These are phyloP conservation scores for Brettanomyces naardenensis DNA, from an alignment of 805 yeast genomes.

Conservation along the genomic window DNA sequence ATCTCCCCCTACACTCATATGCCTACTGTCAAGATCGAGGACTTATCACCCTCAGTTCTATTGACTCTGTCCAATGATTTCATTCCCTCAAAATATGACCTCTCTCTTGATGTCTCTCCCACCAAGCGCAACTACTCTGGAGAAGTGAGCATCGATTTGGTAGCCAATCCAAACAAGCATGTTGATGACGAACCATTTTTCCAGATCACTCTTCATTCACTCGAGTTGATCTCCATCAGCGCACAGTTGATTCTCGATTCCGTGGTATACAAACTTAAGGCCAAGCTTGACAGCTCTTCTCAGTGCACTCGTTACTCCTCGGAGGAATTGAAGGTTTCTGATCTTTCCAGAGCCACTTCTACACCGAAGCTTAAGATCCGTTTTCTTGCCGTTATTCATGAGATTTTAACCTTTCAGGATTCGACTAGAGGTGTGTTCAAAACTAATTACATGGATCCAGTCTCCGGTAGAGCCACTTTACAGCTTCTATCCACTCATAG, in stretches of 20 bases:
- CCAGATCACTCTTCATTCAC: conserved; percentile 31
- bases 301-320: conserved; percentile 27
- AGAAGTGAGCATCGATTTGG: conserved; percentile 25
- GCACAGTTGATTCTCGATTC: conserved; percentile 21
- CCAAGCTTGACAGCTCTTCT: conserved; percentile 30
- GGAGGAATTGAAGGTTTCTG: conserved; percentile 18
- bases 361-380: conserved; percentile 20
- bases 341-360: conserved; percentile 2
- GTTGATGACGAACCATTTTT: conserved; percentile 10
- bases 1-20: no score
- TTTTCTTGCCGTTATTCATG: conserved; percentile 45
- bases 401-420: conserved; percentile 46
- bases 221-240: conserved; percentile 32
- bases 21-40: background rate
- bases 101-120: conserved; percentile 29
- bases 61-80: conserved; percentile 27
- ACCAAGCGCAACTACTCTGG: conserved; percentile 40
- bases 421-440: conserved; percentile 59
- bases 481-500: conserved; percentile 61
- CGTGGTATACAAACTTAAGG: conserved; percentile 10
- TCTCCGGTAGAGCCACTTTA: conserved; percentile 41
- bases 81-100: conserved; percentile 31
- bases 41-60: conserved; percentile 1
- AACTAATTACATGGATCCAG: conserved; percentile 49
- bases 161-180: conserved; percentile 14